Conservation (phyloP, 2,329 filamentous ascomycete genomes). For the Aspergillus vadensis region DNA sequence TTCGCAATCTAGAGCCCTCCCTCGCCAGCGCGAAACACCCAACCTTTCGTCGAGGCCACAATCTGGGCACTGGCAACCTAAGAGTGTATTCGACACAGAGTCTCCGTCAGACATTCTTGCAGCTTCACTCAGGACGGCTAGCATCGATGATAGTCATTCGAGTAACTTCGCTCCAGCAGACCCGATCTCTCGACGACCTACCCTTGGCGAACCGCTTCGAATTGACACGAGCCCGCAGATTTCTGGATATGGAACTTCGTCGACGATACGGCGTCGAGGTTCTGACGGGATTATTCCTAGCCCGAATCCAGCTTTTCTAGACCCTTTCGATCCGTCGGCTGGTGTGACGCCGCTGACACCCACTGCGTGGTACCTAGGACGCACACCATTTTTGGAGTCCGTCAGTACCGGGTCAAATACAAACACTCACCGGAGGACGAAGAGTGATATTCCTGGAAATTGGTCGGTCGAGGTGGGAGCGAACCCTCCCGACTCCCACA, state of each 20-base stretch:
- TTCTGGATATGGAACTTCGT: slow-evolving; percentile 61
- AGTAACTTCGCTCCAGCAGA: slow-evolving; percentile 22
- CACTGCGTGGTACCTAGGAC: slow-evolving; percentile 64
- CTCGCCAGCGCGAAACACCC: slow-evolving; percentile 25
- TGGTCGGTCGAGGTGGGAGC: slow-evolving; percentile 30
- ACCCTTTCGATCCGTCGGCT: slow-evolving; percentile 39
- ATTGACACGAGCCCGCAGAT: slow-evolving; percentile 56
- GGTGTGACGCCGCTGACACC: slow-evolving; percentile 65
- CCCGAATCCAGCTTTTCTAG: slow-evolving; percentile 47
- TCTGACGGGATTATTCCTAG: slow-evolving; percentile 70
- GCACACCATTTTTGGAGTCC: slow-evolving; percentile 47
- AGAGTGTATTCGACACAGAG: slow-evolving; percentile 14
- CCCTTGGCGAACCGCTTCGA: slow-evolving; percentile 76
- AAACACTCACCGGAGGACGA: slow-evolving; percentile 41
- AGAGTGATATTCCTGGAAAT: slow-evolving; percentile 60
- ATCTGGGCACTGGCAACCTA: slow-evolving; percentile 22
- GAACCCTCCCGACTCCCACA: slow-evolving; percentile 33
- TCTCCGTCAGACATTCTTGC: slow-evolving; percentile 7
- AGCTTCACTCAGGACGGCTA: slow-evolving; percentile 10
- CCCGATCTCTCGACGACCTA: slow-evolving; percentile 53
- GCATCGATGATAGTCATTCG: slow-evolving; percentile 5
- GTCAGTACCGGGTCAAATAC: slow-evolving; percentile 32
- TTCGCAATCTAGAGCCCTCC: slow-evolving; percentile 33
- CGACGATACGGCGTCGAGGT: slow-evolving; percentile 59
- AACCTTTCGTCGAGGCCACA: slow-evolving; percentile 21